These are phyloP conservation scores for Effrenium voratum DNA, from an alignment of 73 alveolate genomes.

Conservation along the genomic window DNA sequence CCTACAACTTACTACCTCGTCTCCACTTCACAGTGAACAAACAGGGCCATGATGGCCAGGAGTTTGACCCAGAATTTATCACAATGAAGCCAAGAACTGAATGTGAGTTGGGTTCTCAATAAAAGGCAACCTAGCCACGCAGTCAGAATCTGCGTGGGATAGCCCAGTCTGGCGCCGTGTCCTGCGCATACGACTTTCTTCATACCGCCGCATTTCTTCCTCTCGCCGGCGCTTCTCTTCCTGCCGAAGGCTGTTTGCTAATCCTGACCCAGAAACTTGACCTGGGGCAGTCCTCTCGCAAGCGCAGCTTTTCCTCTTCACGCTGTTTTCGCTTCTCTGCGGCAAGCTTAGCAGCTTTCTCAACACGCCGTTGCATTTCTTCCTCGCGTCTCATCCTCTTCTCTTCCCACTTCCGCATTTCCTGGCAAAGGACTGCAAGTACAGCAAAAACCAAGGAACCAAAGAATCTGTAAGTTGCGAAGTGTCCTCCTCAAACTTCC, in stretches of 20 bases:
- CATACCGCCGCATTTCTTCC: constrained; percentile 71
- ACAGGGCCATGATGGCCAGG: background rate
- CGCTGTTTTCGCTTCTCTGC: constrained; percentile 48
- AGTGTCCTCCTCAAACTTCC: constrained; percentile 68
- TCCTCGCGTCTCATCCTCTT: constrained; percentile 91
- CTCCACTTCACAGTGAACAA: background rate
- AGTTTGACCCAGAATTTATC: background rate
- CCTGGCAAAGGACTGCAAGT: background rate
- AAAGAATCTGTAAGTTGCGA: background rate
- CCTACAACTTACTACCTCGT: too few relatives aligned
- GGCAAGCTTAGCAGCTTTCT: constrained; percentile 49
- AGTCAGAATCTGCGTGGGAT: too few relatives aligned
- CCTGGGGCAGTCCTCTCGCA: constrained; percentile 31
- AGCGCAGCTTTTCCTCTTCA: constrained; percentile 63
- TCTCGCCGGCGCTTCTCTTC: constrained; percentile 71
- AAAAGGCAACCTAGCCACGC: too few relatives aligned
- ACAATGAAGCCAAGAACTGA: background rate
- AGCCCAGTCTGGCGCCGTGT: too few relatives aligned
- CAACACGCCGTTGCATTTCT: constrained; percentile 76
- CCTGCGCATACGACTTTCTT: constrained; percentile 90
- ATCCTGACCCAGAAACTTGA: background rate
- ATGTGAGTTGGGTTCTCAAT: too few relatives aligned
- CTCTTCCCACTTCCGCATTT: constrained; percentile 92
- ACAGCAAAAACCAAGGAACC: background rate
- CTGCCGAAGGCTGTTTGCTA: constrained; percentile 17